A percentile compares a stretch with the other conserved stretches of the same genome.
These are phyloP conservation scores for Nakazawaea wyomingensis DNA, from an alignment of 805 yeast species.

Conservation along the genomic window DNA sequence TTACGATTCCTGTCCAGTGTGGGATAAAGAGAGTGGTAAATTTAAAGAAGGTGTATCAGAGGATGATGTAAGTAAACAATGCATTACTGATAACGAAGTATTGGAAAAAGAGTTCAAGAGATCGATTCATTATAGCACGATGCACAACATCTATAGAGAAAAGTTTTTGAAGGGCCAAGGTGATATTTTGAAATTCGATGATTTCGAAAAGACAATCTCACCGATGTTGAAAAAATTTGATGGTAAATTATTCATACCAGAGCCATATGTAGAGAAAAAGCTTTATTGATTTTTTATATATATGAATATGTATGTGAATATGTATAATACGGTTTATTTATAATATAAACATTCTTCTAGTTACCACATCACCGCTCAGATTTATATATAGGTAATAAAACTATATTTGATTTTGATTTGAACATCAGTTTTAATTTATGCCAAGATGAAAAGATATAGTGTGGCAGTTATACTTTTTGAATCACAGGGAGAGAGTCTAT, in stretches of 20 bases:
- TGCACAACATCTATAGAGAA: constrained; percentile 10
- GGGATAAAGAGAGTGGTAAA: constrained; percentile 10
- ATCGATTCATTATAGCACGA: constrained; percentile 5
- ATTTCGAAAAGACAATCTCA: constrained; percentile 1
- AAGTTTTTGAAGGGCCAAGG: constrained; percentile 9
- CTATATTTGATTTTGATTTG: no score
- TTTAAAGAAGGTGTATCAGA: constrained; percentile 7
- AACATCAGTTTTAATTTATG: no score
- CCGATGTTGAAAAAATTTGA: constrained; percentile 12
- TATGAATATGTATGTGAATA: no score
- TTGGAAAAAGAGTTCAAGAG: constrained; percentile 8
- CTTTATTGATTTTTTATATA: constrained; percentile 3
- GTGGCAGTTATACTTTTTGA: no score
- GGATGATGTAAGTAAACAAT: constrained; percentile 6
- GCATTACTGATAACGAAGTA: not conserved
- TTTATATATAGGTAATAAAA: no score
- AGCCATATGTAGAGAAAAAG: constrained; percentile 11
- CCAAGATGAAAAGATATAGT: no score
- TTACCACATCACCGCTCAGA: no score
- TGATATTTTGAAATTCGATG: constrained; percentile 5
- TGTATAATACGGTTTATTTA: not conserved
- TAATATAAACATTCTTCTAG: not conserved
- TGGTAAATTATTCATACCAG: constrained; percentile 11
- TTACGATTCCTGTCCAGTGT: constrained; percentile 9
- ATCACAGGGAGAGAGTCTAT: no score